Evolutionary conservation across 2,329 filamentous ascomycete species (phyloP), one percentile per base, ranked within the genome.

Genomic region (Colletotrichum euphorbiae): DNA sequence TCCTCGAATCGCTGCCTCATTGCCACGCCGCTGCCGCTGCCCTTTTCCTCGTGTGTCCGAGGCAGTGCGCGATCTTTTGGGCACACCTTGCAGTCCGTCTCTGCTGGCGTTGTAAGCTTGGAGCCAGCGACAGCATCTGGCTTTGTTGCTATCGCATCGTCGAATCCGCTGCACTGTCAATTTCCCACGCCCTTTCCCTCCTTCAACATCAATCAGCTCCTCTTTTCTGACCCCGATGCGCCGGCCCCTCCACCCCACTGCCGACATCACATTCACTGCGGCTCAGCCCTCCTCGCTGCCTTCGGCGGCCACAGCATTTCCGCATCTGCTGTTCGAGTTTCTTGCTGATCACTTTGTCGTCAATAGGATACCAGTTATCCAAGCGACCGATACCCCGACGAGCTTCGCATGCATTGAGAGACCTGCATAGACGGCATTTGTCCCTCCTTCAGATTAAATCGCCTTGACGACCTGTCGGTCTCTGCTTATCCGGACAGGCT

Each of bases 231-330:
- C 40, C 48, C 59, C 59, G 52, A 68, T 68, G 66, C 66, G 66
- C 66, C 66, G 61, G 66, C 66, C 66, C 65, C 66, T 68, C 65
- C 54, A 65, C 54, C 60, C 61, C 66, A 48, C 55, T 54, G 61
- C 40, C 61, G 66, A 65, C 61, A 65, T 55, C 66, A 66, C 31
- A 31, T 48, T 24, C 46, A 64, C 17, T 24, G 15, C 43, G 28
- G 28, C 42, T 48, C 28, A n/a, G 17, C 50, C 36, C 51, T 51
- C 19, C 31, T 8, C 38, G 28, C 36, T 31, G 38, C 31, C 33
- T 50, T 15, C 46, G 60, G 42, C 40, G 40, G 28, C 43, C 65
- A 54, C 45, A 52, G 24, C 21, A 15, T 12, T 17, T 13, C 3
- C 43, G 12, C 17, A 5, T n/a, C 28, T 15, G 13, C 17, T 24